Percentiles rank a stretch among this genome's conserved stretches.
Conservation (phyloP, 345 rosid species). For the Eutrema heterophyllum region DNA sequence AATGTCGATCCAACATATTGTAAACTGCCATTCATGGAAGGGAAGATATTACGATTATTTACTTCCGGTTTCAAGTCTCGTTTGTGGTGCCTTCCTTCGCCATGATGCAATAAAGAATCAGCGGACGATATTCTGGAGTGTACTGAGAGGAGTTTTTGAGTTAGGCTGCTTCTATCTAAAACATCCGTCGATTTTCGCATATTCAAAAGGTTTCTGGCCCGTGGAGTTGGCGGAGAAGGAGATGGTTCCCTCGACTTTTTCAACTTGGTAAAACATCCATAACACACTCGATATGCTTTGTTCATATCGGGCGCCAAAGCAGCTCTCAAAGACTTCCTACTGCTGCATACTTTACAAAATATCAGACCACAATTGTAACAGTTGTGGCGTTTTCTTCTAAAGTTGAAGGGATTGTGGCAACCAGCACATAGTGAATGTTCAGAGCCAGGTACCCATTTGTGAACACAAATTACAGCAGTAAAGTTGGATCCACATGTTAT, state of each 20-base stretch:
- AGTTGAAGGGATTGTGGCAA: constrained; percentile 73
- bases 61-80: constrained; percentile 29
- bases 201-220: constrained; percentile 35
- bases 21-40: constrained; percentile 35
- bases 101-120: constrained; percentile 34
- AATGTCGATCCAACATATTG: constrained; percentile 32
- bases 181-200: constrained; percentile 33
- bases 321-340: constrained; percentile 73
- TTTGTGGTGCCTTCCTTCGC: constrained; percentile 41
- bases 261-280: constrained; percentile 69
- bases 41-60: constrained; percentile 34
- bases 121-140: constrained; percentile 45
- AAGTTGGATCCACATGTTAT: constrained; percentile 73
- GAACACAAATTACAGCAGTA: constrained; percentile 70
- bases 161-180: constrained; percentile 37
- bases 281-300: constrained; percentile 88
- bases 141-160: constrained; percentile 36
- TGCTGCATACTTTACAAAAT: constrained; percentile 81
- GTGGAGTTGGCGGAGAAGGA: constrained; percentile 35
- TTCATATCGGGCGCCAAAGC: constrained; percentile 73
- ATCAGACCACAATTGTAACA: constrained; percentile 92
- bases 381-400: constrained; percentile 90
- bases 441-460: constrained; percentile 58
- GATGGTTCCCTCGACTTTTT: constrained; percentile 41
- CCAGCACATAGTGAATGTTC: constrained; percentile 77